These are phyloP conservation scores for Teunomyces gatunensis DNA, from an alignment of 805 yeast genomes.

Conservation along the genomic window DNA sequence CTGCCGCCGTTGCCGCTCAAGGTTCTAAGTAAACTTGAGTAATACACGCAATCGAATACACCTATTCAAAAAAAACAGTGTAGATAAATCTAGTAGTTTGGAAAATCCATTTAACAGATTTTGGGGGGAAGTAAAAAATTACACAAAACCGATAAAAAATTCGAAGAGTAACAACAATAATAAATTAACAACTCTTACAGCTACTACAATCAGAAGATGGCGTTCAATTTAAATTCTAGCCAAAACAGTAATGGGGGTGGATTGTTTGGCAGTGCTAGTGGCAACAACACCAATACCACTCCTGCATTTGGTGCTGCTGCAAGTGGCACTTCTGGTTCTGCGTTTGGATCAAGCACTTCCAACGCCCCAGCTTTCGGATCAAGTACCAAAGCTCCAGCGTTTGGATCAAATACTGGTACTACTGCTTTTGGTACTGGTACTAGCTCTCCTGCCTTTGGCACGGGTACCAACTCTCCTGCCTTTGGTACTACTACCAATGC, in stretches of 20 bases:
- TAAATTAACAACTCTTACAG: not conserved
- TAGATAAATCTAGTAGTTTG: too few relatives aligned
- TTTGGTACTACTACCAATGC: not conserved
- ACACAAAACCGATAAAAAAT: not conserved
- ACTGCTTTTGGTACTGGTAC: too few relatives aligned
- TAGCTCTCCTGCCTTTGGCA: not conserved
- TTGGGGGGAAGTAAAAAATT: not conserved
- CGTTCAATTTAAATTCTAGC: constrained; percentile 1
- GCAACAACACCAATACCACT: not conserved
- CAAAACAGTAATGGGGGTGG: constrained; percentile 1
- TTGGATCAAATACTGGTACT: not conserved
- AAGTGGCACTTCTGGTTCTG: not conserved
- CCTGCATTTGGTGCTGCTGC: constrained; percentile 1
- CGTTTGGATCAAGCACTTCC: not conserved
- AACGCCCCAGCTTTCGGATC: not conserved
- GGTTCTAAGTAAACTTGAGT: constrained; percentile 51
- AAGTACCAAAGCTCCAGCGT: not conserved
- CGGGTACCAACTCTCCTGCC: not conserved
- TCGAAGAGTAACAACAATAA: not conserved
- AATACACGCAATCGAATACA: not conserved
- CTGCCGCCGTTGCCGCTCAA: constrained; percentile 98
- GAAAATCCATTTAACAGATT: not conserved
- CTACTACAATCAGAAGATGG: not conserved
- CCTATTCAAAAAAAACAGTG: not conserved
- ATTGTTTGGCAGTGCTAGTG: constrained; percentile 6